These are phyloP conservation scores for Alternaria ethzedia DNA, from an alignment of 2,329 filamentous ascomycete genomes.

Conservation along the genomic window DNA sequence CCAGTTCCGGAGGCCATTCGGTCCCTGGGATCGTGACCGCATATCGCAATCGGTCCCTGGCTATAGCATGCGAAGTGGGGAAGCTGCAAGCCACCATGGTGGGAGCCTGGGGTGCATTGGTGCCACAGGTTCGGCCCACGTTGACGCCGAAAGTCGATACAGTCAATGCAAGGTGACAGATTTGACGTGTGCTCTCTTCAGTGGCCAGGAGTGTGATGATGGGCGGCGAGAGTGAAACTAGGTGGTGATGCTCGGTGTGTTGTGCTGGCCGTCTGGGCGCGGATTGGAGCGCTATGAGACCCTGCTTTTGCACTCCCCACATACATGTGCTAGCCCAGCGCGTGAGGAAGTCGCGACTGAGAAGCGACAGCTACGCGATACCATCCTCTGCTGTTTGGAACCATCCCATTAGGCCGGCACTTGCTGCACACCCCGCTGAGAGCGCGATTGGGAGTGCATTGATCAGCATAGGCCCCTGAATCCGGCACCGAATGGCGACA, in stretches of 20 bases:
- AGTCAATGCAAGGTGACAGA: neutral
- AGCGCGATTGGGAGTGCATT: neutral
- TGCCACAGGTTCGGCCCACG: neutral
- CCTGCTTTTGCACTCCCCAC: slow-evolving; percentile 4
- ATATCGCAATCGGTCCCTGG: neutral
- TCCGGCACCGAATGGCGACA: slow-evolving; percentile 10
- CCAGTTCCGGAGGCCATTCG: too few relatives aligned
- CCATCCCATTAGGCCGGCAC: neutral
- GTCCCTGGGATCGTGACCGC: too few relatives aligned
- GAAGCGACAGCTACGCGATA: neutral
- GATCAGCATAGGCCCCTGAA: slow-evolving; percentile 8
- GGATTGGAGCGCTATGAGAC: neutral
- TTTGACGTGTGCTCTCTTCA: slow-evolving; percentile 12
- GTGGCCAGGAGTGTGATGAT: slow-evolving; percentile 2
- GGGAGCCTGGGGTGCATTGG: neutral
- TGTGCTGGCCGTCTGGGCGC: neutral
- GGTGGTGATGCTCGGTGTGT: slow-evolving; percentile 1
- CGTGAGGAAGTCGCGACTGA: slow-evolving; percentile 1
- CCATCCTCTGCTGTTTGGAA: neutral
- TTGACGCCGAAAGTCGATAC: neutral
- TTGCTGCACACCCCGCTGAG: neutral
- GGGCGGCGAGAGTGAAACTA: neutral
- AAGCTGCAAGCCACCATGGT: neutral
- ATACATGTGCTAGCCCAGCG: neutral
- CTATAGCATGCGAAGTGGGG: neutral